phyloP scores from a whole-genome alignment of 2,329 filamentous ascomycete genomes.

The Metarhizium sp. region DNA sequence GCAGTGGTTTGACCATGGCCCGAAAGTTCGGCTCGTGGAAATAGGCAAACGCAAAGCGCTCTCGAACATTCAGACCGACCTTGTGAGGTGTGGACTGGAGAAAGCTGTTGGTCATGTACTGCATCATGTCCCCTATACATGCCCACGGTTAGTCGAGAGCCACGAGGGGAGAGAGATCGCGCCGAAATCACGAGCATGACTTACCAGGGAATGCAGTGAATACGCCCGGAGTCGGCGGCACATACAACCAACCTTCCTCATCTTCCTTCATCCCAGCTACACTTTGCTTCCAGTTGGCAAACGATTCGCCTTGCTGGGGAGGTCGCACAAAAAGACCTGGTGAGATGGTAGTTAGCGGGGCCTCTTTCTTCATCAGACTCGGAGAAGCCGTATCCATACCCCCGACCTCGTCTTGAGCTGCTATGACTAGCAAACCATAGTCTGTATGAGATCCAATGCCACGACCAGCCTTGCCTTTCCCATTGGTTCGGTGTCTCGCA shows the following conservation, averaged over 20 bases:
- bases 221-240: constrained; percentile 32
- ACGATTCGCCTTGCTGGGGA: constrained; percentile 27
- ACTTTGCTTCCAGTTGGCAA: constrained; percentile 36
- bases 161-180: neutral
- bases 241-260: constrained; percentile 36
- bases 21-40: constrained; percentile 43
- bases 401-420: constrained; percentile 39
- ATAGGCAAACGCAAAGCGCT: constrained; percentile 40
- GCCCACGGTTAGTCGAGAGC: neutral
- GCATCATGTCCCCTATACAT: constrained; percentile 38
- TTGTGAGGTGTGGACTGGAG: constrained; percentile 40
- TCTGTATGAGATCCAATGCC: constrained; percentile 44
- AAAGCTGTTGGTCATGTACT: constrained; percentile 36
- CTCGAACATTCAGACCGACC: constrained; percentile 36
- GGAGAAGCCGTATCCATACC: constrained; percentile 18
- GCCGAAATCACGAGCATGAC: neutral
- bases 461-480: constrained; percentile 37
- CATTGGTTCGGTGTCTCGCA: constrained; percentile 26
- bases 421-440: constrained; percentile 41
- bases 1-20: constrained; percentile 32
- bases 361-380: neutral
- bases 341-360: neutral
- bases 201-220: constrained; percentile 41
- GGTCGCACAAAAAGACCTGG: constrained; percentile 36
- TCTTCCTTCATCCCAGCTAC: constrained; percentile 34